Evolutionary conservation across 306 rosid species (phyloP).

Genomic region (Potentilla sterilis): DNA sequence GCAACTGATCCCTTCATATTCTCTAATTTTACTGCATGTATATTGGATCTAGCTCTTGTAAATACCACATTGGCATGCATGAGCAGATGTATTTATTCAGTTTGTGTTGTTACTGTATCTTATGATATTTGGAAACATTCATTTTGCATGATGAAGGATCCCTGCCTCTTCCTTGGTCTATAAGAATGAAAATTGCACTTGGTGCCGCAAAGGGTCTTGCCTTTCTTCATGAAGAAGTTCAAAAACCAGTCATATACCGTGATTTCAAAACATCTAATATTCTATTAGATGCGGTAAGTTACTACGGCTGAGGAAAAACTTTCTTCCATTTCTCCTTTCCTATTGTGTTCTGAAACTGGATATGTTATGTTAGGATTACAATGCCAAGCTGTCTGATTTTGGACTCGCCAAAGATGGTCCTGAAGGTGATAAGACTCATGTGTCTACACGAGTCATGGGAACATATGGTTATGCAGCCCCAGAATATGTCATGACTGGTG

Average conservation of each 20-base stretch:
- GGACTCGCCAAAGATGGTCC: constrained; percentile 99
- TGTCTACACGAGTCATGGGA: constrained; percentile 96
- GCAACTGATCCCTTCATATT: constrained; percentile 35
- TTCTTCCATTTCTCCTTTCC: constrained; percentile 15
- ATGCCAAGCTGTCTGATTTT: constrained; percentile 91
- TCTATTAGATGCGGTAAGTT: constrained; percentile 81
- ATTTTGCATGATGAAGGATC: constrained; percentile 65
- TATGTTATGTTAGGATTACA: constrained; percentile 64
- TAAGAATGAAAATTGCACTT: constrained; percentile 89
- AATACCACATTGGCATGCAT: not conserved
- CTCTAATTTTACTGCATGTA: constrained; percentile 2
- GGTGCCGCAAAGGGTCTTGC: constrained; percentile 98
- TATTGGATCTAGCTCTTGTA: constrained; percentile 8
- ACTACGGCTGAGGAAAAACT: constrained; percentile 16
- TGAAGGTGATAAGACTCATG: constrained; percentile 91
- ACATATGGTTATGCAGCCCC: constrained; percentile 99
- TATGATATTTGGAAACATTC: constrained; percentile 41
- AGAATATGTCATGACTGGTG: constrained; percentile 98
- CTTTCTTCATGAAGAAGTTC: constrained; percentile 91
- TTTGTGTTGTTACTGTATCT: constrained; percentile 22
- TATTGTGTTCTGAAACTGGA: constrained; percentile 21
- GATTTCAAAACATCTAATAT: constrained; percentile 97
- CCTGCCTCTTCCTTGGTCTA: constrained; percentile 98
- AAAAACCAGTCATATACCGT: constrained; percentile 82
- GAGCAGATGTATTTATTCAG: not conserved